A percentile compares a stretch with the other conserved stretches of the same genome.
These are phyloP conservation scores for Spathaspora passalidarum DNA, from an alignment of 805 yeast species.

Conservation along the genomic window DNA sequence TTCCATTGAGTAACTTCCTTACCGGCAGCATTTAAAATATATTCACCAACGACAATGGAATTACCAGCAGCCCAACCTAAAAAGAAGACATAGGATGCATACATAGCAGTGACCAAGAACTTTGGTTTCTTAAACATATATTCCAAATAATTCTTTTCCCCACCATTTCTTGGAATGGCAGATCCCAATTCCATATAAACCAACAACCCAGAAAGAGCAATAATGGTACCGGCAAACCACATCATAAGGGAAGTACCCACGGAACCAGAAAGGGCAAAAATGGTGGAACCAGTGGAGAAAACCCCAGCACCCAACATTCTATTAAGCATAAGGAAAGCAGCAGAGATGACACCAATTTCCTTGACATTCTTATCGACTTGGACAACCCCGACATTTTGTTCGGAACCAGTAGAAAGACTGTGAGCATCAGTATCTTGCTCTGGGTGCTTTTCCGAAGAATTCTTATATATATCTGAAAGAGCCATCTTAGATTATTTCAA, in stretches of 20 bases:
- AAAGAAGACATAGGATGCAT: conserved; percentile 68
- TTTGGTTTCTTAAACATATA: conserved; percentile 65
- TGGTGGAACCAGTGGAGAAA: conserved; percentile 64
- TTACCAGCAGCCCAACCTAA: conserved; percentile 87
- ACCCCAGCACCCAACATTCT: conserved; percentile 76
- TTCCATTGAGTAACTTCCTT: conserved; percentile 69
- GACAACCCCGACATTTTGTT: conserved; percentile 27
- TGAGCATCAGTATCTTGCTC: conserved; percentile 2
- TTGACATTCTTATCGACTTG: conserved; percentile 43
- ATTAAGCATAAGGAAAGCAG: conserved; percentile 53
- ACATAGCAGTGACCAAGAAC: conserved; percentile 59
- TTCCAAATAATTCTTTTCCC: conserved; percentile 80
- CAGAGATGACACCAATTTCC: conserved; percentile 44
- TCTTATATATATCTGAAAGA: conserved; percentile 1
- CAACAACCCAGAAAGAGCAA: conserved; percentile 53
- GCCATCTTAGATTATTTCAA: not conserved
- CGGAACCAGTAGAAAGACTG: conserved; percentile 10
- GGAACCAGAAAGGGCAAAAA: conserved; percentile 58
- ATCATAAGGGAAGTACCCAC: conserved; percentile 69
- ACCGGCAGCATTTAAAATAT: conserved; percentile 71
- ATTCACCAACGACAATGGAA: conserved; percentile 77
- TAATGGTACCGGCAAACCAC: conserved; percentile 73
- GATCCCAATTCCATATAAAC: conserved; percentile 81
- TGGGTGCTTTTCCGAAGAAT: conserved; percentile 4
- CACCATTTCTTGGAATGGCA: conserved; percentile 77